These are phyloP conservation scores for Lachnellula cervina DNA, from an alignment of 2,329 filamentous ascomycete genomes.

Conservation along the genomic window DNA sequence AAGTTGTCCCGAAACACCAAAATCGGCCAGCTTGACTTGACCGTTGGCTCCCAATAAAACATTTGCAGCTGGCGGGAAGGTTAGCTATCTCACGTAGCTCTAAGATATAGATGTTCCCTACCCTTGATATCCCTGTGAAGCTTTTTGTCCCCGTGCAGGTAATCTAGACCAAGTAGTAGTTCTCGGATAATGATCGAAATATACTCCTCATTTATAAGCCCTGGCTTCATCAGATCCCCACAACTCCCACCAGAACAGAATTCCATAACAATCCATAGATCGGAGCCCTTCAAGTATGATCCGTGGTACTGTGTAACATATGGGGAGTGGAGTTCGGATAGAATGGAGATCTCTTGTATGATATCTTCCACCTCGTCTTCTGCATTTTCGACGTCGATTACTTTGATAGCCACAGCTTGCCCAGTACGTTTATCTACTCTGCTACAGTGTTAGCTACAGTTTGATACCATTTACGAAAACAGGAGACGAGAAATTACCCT, in stretches of 20 bases:
- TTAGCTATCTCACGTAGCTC: conserved; percentile 8
- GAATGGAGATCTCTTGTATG: conserved; percentile 95
- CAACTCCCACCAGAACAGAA: conserved; percentile 97
- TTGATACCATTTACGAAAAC: conserved; percentile 2
- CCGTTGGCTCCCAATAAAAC: conserved; percentile 83
- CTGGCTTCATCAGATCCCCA: conserved; percentile 91
- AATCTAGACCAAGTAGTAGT: conserved; percentile 82
- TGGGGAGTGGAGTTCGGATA: conserved; percentile 91
- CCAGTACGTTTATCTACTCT: conserved; percentile 91
- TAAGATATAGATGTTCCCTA: conserved; percentile 35
- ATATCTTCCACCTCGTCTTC: conserved; percentile 99
- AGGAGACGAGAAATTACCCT: conserved; percentile 54
- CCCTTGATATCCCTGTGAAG: conserved; percentile 95
- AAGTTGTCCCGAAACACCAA: conserved; percentile 92
- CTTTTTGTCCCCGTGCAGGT: conserved; percentile 93
- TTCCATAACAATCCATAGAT: conserved; percentile 99
- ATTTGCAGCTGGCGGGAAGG: conserved; percentile 68
- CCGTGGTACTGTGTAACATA: conserved; percentile 98
- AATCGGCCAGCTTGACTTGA: conserved; percentile 95
- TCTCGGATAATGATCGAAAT: conserved; percentile 94
- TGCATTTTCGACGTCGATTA: conserved; percentile 98
- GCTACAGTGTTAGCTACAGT: conserved; percentile 21
- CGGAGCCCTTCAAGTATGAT: conserved; percentile 90
- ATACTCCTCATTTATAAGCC: conserved; percentile 86
- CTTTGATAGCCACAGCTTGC: conserved; percentile 92